Evolutionary conservation across 176 grass and related monocot genomes (phyloP).

Genomic region (Miscanthus lutarioriparius): DNA sequence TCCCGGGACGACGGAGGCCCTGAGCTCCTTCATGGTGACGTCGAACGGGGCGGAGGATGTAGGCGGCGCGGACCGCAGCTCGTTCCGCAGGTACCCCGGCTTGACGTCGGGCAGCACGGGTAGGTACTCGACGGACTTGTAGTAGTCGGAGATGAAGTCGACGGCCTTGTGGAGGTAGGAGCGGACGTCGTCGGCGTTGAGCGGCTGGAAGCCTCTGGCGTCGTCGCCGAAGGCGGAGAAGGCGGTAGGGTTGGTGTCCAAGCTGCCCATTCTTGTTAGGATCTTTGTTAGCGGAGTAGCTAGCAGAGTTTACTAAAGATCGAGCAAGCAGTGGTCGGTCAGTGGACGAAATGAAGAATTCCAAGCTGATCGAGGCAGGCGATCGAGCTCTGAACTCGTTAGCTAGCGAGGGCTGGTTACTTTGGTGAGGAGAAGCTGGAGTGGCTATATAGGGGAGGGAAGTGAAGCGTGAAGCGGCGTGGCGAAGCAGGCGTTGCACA

Average conservation of each 20-base stretch:
- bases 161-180: constrained; percentile 25
- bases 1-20: constrained; percentile 28
- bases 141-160: constrained; percentile 56
- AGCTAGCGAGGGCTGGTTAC: too few relatives aligned
- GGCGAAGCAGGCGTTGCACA: too few relatives aligned
- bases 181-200: constrained; percentile 30
- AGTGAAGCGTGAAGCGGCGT: too few relatives aligned
- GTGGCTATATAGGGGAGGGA: too few relatives aligned
- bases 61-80: constrained; percentile 7
- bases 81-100: constrained; percentile 6
- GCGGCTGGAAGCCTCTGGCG: constrained; percentile 13
- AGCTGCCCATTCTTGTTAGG: neutral
- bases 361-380: too few relatives aligned
- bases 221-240: neutral
- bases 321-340: too few relatives aligned
- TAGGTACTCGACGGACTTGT: constrained; percentile 30
- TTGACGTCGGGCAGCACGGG: constrained; percentile 31
- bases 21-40: constrained; percentile 30
- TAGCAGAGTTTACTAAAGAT: too few relatives aligned
- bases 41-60: neutral
- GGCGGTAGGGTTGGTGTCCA: neutral
- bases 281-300: too few relatives aligned
- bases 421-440: too few relatives aligned
- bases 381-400: too few relatives aligned
- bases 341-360: too few relatives aligned